A percentile compares a stretch with the other conserved stretches of the same genome.
Conservation (phyloP, 768 basidiomycete genomes). For the Boletellus ananiceps region DNA sequence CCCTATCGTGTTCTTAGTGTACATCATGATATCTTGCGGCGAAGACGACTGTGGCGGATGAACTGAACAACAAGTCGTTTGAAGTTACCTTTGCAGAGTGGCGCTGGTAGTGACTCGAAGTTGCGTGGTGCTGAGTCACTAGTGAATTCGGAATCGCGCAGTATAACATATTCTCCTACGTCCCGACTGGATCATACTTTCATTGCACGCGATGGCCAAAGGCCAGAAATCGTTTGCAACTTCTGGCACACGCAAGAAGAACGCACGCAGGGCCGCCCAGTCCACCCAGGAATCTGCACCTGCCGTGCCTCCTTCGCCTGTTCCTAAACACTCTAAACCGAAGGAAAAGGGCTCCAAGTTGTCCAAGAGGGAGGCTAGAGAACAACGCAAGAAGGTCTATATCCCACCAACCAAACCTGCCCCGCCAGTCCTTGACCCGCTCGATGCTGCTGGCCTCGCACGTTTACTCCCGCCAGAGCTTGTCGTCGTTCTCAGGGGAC, state of each 20-base stretch:
- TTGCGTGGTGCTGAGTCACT: too few species aligned
- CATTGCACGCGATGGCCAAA: conserved; percentile 36
- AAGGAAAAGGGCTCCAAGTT: conserved; percentile 46
- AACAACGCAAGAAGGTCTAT: conserved; percentile 80
- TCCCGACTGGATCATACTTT: neutral
- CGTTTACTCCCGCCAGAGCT: conserved; percentile 74
- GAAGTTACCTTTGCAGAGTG: too few species aligned
- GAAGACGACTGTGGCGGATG: too few species aligned
- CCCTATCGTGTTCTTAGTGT: too few species aligned
- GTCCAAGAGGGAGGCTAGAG: conserved; percentile 45
- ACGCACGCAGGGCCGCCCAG: conserved; percentile 66
- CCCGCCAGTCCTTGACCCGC: conserved; percentile 73
- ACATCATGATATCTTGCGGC: too few species aligned
- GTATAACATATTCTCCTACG: neutral
- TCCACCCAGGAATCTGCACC: conserved; percentile 13
- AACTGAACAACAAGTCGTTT: too few species aligned
- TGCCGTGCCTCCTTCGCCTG: conserved; percentile 32
- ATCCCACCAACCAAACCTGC: conserved; percentile 81
- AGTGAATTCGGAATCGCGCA: too few species aligned
- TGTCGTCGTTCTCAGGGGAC: conserved; percentile 70
- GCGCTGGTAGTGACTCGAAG: too few species aligned
- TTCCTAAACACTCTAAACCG: conserved; percentile 42
- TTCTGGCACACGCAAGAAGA: conserved; percentile 88
- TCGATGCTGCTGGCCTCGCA: conserved; percentile 79
- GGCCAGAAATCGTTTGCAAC: conserved; percentile 71